Percentiles rank a stretch among this genome's conserved stretches.
Conservation (phyloP, 805 yeast genomes). For the Nakazawaea siamensis region DNA sequence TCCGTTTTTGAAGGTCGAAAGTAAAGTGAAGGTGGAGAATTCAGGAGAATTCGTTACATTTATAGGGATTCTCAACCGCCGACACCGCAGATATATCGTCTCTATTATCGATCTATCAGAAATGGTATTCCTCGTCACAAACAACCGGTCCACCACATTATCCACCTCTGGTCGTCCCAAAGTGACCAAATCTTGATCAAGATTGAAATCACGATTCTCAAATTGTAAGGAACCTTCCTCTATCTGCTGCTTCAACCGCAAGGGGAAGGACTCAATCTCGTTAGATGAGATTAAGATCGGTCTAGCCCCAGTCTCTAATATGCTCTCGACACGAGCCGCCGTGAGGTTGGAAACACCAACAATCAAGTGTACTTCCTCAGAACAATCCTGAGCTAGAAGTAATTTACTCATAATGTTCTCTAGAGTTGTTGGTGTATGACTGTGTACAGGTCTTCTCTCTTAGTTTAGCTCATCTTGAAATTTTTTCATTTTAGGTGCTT, state of each 20-base stretch:
- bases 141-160: conserved; percentile 66
- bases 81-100: conserved; percentile 43
- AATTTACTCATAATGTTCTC: conserved; percentile 18
- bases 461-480: conserved; percentile 1
- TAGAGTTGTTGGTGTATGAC: not conserved
- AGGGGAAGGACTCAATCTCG: conserved; percentile 17
- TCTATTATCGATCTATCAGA: conserved; percentile 20
- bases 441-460: not conserved
- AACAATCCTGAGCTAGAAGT: conserved; percentile 35
- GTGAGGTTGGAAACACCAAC: conserved; percentile 45
- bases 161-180: conserved; percentile 60
- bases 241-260: conserved; percentile 18
- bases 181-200: conserved; percentile 34
- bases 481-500: not conserved
- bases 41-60: conserved; percentile 71
- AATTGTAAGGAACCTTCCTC: conserved; percentile 20
- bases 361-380: conserved; percentile 47
- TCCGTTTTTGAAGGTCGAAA: conserved; percentile 66
- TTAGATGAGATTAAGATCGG: conserved; percentile 40
- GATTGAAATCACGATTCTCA: conserved; percentile 26
- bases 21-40: conserved; percentile 64
- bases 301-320: conserved; percentile 45
- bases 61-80: conserved; percentile 64
- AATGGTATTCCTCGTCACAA: conserved; percentile 37
- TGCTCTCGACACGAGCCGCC: conserved; percentile 35